Base-by-base conservation (phyloP, 2,329 filamentous ascomycete genomes). In the Colletotrichum lindemuthianum region DNA sequence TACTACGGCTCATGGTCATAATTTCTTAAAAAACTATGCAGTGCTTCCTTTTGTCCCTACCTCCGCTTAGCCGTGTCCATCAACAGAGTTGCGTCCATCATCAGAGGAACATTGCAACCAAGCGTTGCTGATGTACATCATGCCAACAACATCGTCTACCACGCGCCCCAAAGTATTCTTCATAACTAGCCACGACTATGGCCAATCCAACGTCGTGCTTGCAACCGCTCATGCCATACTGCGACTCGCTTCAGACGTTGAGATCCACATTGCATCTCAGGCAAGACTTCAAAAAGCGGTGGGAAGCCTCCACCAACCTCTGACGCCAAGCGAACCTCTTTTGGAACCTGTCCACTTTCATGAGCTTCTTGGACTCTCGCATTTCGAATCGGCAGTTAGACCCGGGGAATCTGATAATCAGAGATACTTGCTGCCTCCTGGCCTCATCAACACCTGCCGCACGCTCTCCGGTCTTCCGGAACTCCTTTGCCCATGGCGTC, bases 131-230 rank as follows among this genome's bases (percentile, higher is more conserved):
- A 24, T 24, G 24, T 8, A 47, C 15, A 9, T 11, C 8, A 8
- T 4, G 3, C 11, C 10, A 33, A 12, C 4, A 33, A 15, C 16
- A 15, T 10, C n/a, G 33, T 3, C 41, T 39, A n/a, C 41, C 9
- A 57, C 48, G 33, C 36, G 12, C 7, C 44, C 58, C 8, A 72
- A 60, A 50, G 72, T 81, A 8, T 70, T 84, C 1, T 76, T 84
- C 45, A 68, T 84, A 44, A 79, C 81, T 4, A 82, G 79, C 67
- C 73, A 75, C 54, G 82, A 84, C 60, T 75, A 77, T 63, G 82
- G 82, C 4, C 78, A 82, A 60, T 77, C 79, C 15, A 84, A 82
- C 68, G 77, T 83, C 32, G 74, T 81, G 40, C 66, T 84, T 7
- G 81, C 81, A 7, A 75, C 78, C 0, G 73, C 73, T 4, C 73